These are phyloP conservation scores for Dothideomycetidae sp. DNA, from an alignment of 2,329 filamentous ascomycete species.

Conservation along the genomic window DNA sequence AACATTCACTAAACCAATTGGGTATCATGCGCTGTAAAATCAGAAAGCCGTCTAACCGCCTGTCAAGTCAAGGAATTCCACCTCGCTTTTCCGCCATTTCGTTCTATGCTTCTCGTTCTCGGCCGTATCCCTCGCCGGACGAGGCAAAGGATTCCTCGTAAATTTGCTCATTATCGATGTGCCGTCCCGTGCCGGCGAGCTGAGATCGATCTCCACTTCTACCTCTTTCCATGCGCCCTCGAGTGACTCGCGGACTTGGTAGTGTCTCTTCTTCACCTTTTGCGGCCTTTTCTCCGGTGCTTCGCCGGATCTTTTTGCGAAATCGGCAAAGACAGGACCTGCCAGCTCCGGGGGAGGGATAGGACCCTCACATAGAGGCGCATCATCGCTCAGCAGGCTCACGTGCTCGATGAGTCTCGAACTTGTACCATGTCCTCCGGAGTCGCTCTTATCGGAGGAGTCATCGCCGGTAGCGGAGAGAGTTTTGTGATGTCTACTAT, in stretches of 20 bases:
- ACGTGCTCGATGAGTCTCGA: neutral
- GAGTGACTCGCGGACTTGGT: constrained; percentile 20
- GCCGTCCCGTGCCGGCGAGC: constrained; percentile 18
- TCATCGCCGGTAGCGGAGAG: too few species aligned
- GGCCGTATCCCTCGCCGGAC: neutral
- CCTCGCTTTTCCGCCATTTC: constrained; percentile 21
- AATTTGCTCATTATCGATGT: neutral
- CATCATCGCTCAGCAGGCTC: neutral
- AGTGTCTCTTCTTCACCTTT: constrained; percentile 14
- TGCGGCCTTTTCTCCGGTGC: neutral
- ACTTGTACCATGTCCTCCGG: too few species aligned
- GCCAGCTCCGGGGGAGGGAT: neutral
- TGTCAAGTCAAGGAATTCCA: constrained; percentile 25
- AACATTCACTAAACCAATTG: neutral
- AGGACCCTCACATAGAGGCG: neutral
- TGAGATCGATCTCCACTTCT: constrained; percentile 16
- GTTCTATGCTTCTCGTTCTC: constrained; percentile 9
- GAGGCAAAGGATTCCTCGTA: constrained; percentile 14
- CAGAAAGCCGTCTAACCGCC: constrained; percentile 4
- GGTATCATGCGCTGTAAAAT: constrained; percentile 5
- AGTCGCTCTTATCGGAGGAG: constrained; percentile 3
- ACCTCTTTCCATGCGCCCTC: constrained; percentile 22
- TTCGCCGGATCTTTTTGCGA: neutral
- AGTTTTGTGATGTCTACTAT: too few species aligned
- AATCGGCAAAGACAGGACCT: constrained; percentile 7